These are phyloP conservation scores for Fennellomyces sp. DNA, from an alignment of 371 early-diverging fungal species.

Conservation along the genomic window DNA sequence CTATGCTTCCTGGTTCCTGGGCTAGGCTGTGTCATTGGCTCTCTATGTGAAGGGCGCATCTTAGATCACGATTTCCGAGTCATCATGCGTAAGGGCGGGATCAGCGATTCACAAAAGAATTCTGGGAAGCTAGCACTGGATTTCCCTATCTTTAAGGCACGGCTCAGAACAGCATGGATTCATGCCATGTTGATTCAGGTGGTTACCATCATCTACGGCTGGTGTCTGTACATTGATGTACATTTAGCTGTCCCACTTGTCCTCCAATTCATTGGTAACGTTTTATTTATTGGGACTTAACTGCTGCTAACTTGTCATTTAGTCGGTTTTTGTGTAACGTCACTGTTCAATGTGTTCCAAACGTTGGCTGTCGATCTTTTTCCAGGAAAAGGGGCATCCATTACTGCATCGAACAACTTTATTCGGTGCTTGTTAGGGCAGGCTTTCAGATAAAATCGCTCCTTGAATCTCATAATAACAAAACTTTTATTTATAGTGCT, in stretches of 20 bases:
- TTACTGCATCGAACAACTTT: conserved; percentile 43
- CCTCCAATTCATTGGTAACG: conserved; percentile 32
- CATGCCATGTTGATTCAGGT: conserved; percentile 11
- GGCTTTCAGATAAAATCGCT: too few relatives aligned
- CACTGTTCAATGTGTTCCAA: conserved; percentile 25
- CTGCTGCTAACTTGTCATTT: background rate
- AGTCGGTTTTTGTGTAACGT: conserved; percentile 13
- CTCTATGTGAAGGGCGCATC: conserved; percentile 25
- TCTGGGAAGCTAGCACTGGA: conserved; percentile 17
- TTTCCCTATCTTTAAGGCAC: conserved; percentile 29
- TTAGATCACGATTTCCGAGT: conserved; percentile 34
- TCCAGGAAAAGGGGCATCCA: conserved; percentile 44
- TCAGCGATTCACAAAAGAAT: background rate
- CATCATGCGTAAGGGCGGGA: conserved; percentile 4
- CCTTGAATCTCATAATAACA: too few relatives aligned
- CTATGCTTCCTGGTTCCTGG: conserved; percentile 36
- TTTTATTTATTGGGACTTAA: background rate
- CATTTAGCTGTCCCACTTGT: conserved; percentile 28
- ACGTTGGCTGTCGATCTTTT: conserved; percentile 39
- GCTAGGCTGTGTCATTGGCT: conserved; percentile 29
- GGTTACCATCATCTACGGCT: conserved; percentile 30
- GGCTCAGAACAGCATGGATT: conserved; percentile 28
- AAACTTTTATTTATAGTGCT: conserved; percentile 13
- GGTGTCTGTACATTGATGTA: conserved; percentile 20
- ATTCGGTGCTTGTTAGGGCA: conserved; percentile 40